Conservation (phyloP, 768 basidiomycete genomes). For the Podaxis sp. region DNA sequence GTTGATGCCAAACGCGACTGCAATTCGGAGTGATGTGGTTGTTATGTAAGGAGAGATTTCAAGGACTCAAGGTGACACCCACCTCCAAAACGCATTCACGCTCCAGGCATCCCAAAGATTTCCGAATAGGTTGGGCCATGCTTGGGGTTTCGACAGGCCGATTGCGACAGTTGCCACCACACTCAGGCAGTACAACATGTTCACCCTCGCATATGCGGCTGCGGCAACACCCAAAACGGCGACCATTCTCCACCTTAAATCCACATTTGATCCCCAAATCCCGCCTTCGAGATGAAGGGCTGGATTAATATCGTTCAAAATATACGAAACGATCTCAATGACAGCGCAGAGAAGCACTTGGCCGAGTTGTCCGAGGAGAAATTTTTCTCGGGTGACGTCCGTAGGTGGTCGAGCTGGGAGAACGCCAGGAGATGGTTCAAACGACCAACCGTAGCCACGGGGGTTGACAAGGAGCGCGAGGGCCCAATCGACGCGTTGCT, state of each 20-base stretch:
- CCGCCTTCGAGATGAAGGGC: not conserved
- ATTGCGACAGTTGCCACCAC: slow-evolving; percentile 2
- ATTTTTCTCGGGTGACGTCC: not conserved
- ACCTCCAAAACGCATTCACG: slow-evolving; percentile 13
- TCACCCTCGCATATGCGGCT: not conserved
- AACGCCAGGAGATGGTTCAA: not conserved
- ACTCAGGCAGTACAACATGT: not conserved
- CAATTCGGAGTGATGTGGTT: not conserved
- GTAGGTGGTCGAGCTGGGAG: not conserved
- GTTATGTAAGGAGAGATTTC: not conserved
- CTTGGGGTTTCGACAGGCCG: slow-evolving; percentile 6
- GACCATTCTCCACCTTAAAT: not conserved
- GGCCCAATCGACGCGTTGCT: not conserved
- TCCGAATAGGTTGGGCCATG: slow-evolving; percentile 13
- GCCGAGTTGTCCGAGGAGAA: not conserved
- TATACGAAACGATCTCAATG: not conserved
- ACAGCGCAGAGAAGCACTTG: not conserved
- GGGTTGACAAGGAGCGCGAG: slow-evolving; percentile 1
- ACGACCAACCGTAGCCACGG: slow-evolving; percentile 5
- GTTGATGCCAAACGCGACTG: slow-evolving; percentile 38
- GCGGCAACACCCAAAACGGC: not conserved
- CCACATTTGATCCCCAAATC: not conserved
- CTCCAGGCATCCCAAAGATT: slow-evolving; percentile 5
- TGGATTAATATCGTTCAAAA: not conserved
- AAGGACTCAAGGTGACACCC: not conserved